These are phyloP conservation scores for Pleurostoma richardsiae DNA, from an alignment of 2,329 filamentous ascomycete genomes.

Conservation along the genomic window DNA sequence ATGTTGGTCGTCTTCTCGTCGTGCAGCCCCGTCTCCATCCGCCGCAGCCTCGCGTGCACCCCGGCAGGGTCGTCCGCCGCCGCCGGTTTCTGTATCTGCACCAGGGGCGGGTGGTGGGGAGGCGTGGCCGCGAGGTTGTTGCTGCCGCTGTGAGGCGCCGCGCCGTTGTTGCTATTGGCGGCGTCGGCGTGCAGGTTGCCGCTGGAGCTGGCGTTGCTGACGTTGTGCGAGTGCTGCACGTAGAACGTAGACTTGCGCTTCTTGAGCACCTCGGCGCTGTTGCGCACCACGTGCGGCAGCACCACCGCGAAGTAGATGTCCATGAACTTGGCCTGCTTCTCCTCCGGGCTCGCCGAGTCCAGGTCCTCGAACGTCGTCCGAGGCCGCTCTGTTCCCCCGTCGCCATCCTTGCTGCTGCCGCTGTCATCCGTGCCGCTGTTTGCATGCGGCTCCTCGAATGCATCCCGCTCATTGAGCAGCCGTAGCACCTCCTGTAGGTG, in stretches of 20 bases:
- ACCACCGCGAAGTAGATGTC: conserved; percentile 45
- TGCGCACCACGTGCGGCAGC: conserved; percentile 30
- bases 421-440: conserved; percentile 10
- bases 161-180: conserved; percentile 14
- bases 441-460: conserved; percentile 6
- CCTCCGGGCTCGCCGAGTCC: conserved; percentile 38
- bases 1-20: conserved; percentile 27
- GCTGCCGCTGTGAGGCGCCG: neutral
- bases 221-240: conserved; percentile 12
- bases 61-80: conserved; percentile 6
- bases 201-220: conserved; percentile 5
- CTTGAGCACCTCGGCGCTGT: conserved; percentile 22
- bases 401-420: conserved; percentile 3
- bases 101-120: conserved; percentile 2
- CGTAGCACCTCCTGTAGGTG: conserved; percentile 44
- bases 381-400: conserved; percentile 7
- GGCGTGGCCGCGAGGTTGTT: conserved; percentile 2
- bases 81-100: conserved; percentile 2
- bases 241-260: conserved; percentile 13
- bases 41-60: conserved; percentile 1
- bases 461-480: conserved; percentile 31
- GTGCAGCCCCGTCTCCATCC: conserved; percentile 3
- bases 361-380: conserved; percentile 35
- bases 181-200: conserved; percentile 9
- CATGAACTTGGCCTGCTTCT: conserved; percentile 45